Evolutionary conservation across 2,329 filamentous ascomycete genomes (phyloP).

Genomic region (Cordyceps farinosa): DNA sequence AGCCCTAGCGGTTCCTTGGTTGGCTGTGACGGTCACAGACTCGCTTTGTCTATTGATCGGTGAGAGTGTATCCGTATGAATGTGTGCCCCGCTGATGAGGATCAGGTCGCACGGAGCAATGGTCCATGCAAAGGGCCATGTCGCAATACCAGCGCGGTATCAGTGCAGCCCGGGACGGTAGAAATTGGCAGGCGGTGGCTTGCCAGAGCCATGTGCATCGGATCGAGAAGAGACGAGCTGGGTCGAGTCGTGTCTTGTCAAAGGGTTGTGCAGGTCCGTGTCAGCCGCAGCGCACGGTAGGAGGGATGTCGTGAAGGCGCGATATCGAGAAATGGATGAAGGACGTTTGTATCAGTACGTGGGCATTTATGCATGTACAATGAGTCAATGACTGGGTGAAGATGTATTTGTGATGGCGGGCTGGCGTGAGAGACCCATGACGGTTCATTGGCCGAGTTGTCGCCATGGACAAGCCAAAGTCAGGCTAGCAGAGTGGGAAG

Average conservation of each 20-base stretch:
- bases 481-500: conserved; percentile 14
- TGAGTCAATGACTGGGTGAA: too few species aligned
- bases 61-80: not conserved
- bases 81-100: not conserved
- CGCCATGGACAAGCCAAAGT: not conserved
- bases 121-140: not conserved
- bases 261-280: not conserved
- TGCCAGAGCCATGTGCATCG: not conserved
- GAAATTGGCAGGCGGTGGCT: not conserved
- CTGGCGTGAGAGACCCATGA: not conserved
- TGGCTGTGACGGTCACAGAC: not conserved
- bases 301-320: not conserved
- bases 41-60: not conserved
- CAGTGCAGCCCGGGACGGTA: not conserved
- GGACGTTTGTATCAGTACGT: too few species aligned
- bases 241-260: not conserved
- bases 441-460: not conserved
- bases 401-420: too few species aligned
- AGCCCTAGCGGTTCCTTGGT: conserved; percentile 1
- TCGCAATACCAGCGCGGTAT: conserved; percentile 5
- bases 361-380: too few species aligned
- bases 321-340: not conserved
- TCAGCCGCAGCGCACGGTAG: not conserved
- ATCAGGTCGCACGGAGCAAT: not conserved
- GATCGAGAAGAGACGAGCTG: not conserved